Percentiles rank a stretch among this genome's conserved stretches.
Conservation (phyloP, 805 yeast genomes). For the Scheffersomyces ergatensis region DNA sequence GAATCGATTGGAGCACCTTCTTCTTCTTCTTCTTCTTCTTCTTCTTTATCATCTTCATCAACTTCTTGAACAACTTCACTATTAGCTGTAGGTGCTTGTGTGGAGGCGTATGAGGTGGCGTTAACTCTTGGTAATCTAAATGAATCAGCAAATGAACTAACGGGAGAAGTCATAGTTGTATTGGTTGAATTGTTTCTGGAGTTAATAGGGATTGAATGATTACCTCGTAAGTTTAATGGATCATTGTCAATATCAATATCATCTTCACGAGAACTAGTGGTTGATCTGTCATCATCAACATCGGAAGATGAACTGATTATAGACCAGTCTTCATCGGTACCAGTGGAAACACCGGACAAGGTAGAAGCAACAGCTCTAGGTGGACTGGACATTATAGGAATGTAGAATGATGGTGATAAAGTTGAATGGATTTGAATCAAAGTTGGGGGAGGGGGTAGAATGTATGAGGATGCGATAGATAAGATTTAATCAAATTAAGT, state of each 20-base stretch:
- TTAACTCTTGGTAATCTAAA: not conserved
- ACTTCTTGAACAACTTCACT: not conserved
- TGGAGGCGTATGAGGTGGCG: no score
- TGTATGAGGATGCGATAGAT: no score
- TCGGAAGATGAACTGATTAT: conserved; percentile 43
- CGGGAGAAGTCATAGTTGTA: not conserved
- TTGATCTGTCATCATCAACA: conserved; percentile 28
- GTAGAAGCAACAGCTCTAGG: no score
- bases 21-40: not conserved
- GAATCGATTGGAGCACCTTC: not conserved
- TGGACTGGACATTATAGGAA: no score
- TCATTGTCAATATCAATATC: not conserved
- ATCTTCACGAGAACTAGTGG: conserved; percentile 8
- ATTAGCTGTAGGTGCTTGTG: not conserved
- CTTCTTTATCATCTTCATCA: not conserved
- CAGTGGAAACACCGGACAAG: no score
- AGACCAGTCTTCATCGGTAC: conserved; percentile 46
- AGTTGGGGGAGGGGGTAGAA: no score
- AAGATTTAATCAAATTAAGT: no score
- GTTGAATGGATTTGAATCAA: no score
- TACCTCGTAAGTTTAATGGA: not conserved
- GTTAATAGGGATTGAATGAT: not conserved
- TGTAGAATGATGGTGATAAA: no score
- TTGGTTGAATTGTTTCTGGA: not conserved
- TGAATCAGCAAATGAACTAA: not conserved